Evolutionary conservation across 352 stramenopile species (phyloP).

Genomic region (Phytophthora multivora): DNA sequence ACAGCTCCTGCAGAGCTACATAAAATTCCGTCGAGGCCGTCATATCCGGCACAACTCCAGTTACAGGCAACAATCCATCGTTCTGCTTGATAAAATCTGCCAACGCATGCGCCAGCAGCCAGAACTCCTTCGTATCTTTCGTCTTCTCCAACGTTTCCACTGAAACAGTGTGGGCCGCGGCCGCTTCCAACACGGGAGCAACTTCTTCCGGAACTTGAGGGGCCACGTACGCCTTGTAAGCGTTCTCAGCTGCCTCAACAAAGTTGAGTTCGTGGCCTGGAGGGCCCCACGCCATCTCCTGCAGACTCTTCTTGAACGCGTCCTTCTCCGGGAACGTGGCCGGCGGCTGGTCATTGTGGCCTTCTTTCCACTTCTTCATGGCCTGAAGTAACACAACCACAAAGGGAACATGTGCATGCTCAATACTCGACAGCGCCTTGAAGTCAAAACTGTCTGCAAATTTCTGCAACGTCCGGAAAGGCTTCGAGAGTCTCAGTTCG

Average conservation of each 20-base stretch:
- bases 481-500: slow-evolving; percentile 89
- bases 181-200: slow-evolving; percentile 50
- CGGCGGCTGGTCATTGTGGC: slow-evolving; percentile 56
- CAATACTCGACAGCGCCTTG: slow-evolving; percentile 70
- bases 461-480: slow-evolving; percentile 71
- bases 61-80: slow-evolving; percentile 77
- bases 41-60: slow-evolving; percentile 96
- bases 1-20: slow-evolving; percentile 94
- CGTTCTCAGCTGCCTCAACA: slow-evolving; percentile 91
- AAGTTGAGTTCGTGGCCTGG: slow-evolving; percentile 95
- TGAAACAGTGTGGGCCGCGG: slow-evolving; percentile 28
- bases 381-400: slow-evolving; percentile 91
- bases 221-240: slow-evolving; percentile 92
- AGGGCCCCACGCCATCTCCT: slow-evolving; percentile 59
- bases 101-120: slow-evolving; percentile 76
- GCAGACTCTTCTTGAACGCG: slow-evolving; percentile 83
- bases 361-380: slow-evolving; percentile 59
- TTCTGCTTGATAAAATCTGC: slow-evolving; percentile 80
- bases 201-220: slow-evolving; percentile 86
- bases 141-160: slow-evolving; percentile 40
- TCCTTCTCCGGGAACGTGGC: slow-evolving; percentile 90
- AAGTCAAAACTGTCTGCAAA: slow-evolving; percentile 70
- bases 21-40: slow-evolving; percentile 95
- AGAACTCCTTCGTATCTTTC: slow-evolving; percentile 69
- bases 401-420: slow-evolving; percentile 94